Percentiles rank a stretch among this genome's conserved stretches.
These are phyloP conservation scores for Carex cristatella DNA, from an alignment of 176 grass and related monocot species.

Conservation along the genomic window DNA sequence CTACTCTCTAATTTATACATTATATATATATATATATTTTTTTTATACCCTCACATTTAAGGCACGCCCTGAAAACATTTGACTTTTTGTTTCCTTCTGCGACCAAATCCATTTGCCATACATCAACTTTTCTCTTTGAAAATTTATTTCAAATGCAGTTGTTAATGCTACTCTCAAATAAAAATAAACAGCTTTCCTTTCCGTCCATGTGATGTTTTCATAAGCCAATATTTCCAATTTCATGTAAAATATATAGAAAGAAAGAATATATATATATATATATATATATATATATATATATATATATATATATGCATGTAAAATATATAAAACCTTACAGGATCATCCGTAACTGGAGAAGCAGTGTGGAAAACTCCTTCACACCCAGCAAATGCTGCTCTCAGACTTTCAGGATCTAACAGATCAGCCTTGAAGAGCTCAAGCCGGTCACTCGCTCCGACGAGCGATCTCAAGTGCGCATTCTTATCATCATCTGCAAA, in stretches of 20 bases:
- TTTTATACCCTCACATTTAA: neutral
- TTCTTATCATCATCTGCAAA: conserved; percentile 33
- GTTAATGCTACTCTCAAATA: neutral
- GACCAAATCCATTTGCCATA: neutral
- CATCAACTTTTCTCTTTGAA: neutral
- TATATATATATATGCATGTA: no score
- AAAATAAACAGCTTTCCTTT: neutral
- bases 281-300: no score
- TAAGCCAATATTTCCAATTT: neutral
- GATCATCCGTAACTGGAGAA: conserved; percentile 52
- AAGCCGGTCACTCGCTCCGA: conserved; percentile 32
- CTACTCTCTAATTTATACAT: neutral
- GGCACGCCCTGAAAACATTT: neutral
- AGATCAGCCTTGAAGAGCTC: conserved; percentile 33
- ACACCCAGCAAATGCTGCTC: conserved; percentile 41
- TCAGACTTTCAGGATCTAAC: conserved; percentile 41
- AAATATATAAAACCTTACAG: conserved; percentile 10
- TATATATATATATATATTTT: neutral
- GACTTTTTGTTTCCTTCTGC: neutral
- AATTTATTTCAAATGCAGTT: neutral
- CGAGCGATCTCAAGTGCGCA: conserved; percentile 28
- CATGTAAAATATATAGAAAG: neutral
- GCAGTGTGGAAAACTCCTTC: conserved; percentile 55
- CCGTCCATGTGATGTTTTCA: neutral
- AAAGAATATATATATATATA: no score